These are phyloP conservation scores for Delonix regia DNA, from an alignment of 306 rosid genomes.

Conservation along the genomic window DNA sequence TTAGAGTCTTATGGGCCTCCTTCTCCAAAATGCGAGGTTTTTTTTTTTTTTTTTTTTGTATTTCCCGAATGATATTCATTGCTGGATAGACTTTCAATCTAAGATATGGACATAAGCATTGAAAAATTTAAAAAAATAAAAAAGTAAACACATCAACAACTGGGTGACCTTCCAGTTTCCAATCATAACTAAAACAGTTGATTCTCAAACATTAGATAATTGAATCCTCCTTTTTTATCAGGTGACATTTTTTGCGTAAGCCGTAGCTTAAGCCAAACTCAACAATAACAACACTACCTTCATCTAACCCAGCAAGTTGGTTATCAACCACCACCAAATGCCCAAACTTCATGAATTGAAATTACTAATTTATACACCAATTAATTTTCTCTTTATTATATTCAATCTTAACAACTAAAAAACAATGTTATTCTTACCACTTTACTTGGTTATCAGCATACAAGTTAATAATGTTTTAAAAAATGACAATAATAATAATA, in stretches of 20 bases:
- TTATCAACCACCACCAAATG: constrained; percentile 44
- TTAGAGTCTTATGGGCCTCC: neutral
- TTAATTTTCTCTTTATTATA: neutral
- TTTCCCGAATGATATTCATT: too few relatives aligned
- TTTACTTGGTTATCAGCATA: neutral
- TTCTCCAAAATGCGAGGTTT: neutral
- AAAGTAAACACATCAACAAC: too few relatives aligned
- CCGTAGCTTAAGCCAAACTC: constrained; percentile 51
- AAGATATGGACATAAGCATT: too few relatives aligned
- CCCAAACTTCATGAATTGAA: neutral
- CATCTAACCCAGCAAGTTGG: constrained; percentile 45
- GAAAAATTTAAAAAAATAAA: too few relatives aligned
- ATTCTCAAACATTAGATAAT: constrained; percentile 16
- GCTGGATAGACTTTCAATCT: too few relatives aligned
- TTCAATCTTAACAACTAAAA: neutral
- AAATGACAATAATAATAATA: too few relatives aligned
- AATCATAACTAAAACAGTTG: constrained; percentile 24
- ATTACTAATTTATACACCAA: neutral
- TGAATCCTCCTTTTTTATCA: constrained; percentile 1
- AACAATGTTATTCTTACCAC: neutral
- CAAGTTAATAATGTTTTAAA: neutral
- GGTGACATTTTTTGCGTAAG: constrained; percentile 1
- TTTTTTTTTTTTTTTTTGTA: too few relatives aligned
- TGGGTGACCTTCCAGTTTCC: too few relatives aligned
- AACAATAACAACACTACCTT: constrained; percentile 36